Evolutionary conservation across 768 basidiomycete genomes (phyloP).

Genomic region (Boletus sensibilis): DNA sequence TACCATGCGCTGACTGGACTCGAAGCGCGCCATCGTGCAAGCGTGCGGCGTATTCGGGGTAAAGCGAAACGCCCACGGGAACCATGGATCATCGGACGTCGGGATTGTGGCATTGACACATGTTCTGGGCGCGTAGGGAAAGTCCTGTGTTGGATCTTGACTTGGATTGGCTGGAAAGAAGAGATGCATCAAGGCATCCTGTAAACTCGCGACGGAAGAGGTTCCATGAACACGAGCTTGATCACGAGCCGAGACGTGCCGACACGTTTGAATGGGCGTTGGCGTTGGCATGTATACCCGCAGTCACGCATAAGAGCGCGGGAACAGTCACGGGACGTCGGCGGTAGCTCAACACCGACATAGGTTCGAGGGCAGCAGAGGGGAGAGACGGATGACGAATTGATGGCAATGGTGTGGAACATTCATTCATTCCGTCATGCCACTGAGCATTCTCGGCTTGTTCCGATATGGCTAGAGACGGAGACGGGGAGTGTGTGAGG

Average conservation of each 20-base stretch:
- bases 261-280: constrained; percentile 7
- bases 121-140: background rate
- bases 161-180: background rate
- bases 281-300: constrained; percentile 1
- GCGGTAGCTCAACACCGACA: background rate
- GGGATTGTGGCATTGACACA: background rate
- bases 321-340: background rate
- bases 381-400: background rate
- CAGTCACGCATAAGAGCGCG: background rate
- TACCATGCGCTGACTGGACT: constrained; percentile 1
- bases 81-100: background rate
- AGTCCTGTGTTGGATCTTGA: background rate
- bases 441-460: constrained; percentile 5
- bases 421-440: background rate
- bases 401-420: background rate
- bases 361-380: background rate
- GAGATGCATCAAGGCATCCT: background rate
- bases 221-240: background rate
- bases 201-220: background rate
- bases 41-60: background rate
- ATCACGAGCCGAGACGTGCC: constrained; percentile 1
- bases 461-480: constrained; percentile 6
- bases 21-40: background rate
- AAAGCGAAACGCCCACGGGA: constrained; percentile 6
- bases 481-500: background rate